Percentiles rank a stretch among this genome's conserved stretches.
Evolutionary conservation across 202 grass and related monocot species (phyloP).

Genomic region (Setaria italica): DNA sequence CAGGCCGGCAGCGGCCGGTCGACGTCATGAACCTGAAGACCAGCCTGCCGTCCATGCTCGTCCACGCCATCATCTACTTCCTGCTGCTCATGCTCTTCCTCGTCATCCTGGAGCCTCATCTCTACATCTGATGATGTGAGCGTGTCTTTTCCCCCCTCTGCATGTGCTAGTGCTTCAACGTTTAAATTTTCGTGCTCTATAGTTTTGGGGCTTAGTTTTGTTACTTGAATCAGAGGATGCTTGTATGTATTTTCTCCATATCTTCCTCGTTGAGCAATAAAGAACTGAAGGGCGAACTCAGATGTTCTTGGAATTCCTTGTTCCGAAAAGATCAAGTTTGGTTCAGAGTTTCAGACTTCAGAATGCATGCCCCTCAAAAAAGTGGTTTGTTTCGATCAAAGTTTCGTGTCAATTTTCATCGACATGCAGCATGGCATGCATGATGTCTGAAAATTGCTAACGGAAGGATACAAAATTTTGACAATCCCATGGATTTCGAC

Average conservation of each 20-base stretch:
- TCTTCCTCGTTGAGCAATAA: conserved; percentile 19
- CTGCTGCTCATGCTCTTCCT: conserved; percentile 90
- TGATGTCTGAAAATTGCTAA: not conserved
- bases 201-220: not conserved
- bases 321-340: not conserved
- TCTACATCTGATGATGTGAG: conserved; percentile 63
- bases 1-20: conserved; percentile 72
- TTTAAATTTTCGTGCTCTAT: not conserved
- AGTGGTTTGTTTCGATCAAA: not conserved
- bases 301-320: not conserved
- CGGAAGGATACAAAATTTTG: not conserved
- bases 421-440: not conserved
- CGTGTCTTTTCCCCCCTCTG: not conserved
- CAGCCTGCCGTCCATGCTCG: conserved; percentile 71
- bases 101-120: conserved; percentile 70
- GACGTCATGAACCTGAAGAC: conserved; percentile 87
- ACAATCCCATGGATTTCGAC: not conserved
- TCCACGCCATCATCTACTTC: conserved; percentile 76
- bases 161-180: not conserved
- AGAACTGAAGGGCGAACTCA: not conserved
- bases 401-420: not conserved
- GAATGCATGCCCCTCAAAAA: not conserved
- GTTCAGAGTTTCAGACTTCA: conserved; percentile 16
- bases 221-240: not conserved
- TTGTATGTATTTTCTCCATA: not conserved